A percentile compares a stretch with the other conserved stretches of the same genome.
phyloP scores from a whole-genome alignment of 805 yeast species.

The Kodamaea leandrae region DNA sequence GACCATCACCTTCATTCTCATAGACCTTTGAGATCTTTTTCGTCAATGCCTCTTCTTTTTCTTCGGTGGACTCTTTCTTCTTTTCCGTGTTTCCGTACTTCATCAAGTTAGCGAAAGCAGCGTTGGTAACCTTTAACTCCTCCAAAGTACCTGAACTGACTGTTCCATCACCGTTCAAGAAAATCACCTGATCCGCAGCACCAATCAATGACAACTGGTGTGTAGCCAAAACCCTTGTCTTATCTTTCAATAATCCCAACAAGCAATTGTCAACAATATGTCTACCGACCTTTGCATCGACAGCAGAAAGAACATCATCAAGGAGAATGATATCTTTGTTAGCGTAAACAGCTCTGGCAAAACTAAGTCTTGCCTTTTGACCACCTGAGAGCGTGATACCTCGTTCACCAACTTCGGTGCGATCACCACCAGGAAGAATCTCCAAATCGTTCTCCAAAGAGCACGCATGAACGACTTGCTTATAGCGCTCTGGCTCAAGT shows the following conservation, averaged over 20 bases:
- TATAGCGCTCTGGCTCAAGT: constrained; percentile 50
- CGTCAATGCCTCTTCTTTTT: constrained; percentile 11
- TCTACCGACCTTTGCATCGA: constrained; percentile 83
- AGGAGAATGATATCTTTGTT: constrained; percentile 63
- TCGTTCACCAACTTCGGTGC: constrained; percentile 79
- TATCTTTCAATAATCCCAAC: constrained; percentile 50
- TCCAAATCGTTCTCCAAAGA: constrained; percentile 64
- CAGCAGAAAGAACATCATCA: constrained; percentile 83
- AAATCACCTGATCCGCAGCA: constrained; percentile 69
- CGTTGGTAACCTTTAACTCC: constrained; percentile 45
- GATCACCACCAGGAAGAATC: constrained; percentile 69
- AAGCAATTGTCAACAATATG: constrained; percentile 72
- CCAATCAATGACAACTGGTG: constrained; percentile 75
- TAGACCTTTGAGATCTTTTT: constrained; percentile 5
- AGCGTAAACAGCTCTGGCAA: constrained; percentile 78
- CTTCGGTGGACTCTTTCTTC: constrained; percentile 17
- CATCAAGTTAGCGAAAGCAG: constrained; percentile 39
- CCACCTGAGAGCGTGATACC: constrained; percentile 87
- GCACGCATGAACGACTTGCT: constrained; percentile 59
- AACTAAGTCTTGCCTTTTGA: constrained; percentile 76
- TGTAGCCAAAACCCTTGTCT: constrained; percentile 77
- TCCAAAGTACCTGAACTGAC: constrained; percentile 59
- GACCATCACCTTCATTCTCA: constrained; percentile 3
- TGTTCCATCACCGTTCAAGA: constrained; percentile 62
- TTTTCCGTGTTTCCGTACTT: constrained; percentile 28